phyloP scores from a whole-genome alignment of 83 land plant species.

The Picea abies region DNA sequence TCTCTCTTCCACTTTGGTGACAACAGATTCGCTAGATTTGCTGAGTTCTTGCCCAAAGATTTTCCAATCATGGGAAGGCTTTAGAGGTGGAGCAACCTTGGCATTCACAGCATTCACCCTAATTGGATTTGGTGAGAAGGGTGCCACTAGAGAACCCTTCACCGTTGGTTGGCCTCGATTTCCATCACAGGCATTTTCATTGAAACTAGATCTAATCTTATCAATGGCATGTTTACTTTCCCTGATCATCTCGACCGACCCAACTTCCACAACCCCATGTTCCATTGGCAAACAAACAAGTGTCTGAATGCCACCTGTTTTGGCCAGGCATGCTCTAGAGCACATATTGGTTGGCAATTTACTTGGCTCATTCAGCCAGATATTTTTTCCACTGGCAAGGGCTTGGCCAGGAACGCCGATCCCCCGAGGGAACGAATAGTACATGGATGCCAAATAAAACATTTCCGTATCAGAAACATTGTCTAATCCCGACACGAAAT shows the following conservation, averaged over 20 bases:
- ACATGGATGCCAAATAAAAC: constrained; percentile 43
- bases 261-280: constrained; percentile 35
- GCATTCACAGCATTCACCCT: constrained; percentile 16
- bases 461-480: constrained; percentile 61
- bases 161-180: background rate
- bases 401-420: constrained; percentile 13
- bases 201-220: constrained; percentile 8
- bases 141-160: background rate
- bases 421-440: constrained; percentile 23
- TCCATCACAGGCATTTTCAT: no score
- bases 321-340: constrained; percentile 19
- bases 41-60: constrained; percentile 14
- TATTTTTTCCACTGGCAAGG: constrained; percentile 5
- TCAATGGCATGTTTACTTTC: constrained; percentile 15
- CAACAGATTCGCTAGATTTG: constrained; percentile 14
- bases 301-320: constrained; percentile 28
- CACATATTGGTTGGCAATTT: constrained; percentile 1
- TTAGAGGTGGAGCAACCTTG: background rate
- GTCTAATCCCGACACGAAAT: constrained; percentile 40
- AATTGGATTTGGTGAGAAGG: constrained; percentile 9
- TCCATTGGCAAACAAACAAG: constrained; percentile 29
- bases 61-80: constrained; percentile 15
- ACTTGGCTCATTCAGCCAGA: constrained; percentile 14
- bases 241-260: constrained; percentile 27
- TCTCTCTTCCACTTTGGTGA: constrained; percentile 19